Percentiles rank a stretch among this genome's conserved stretches.
Evolutionary conservation across 768 basidiomycete species (phyloP).

Genomic region (Lentinula guzmanii): DNA sequence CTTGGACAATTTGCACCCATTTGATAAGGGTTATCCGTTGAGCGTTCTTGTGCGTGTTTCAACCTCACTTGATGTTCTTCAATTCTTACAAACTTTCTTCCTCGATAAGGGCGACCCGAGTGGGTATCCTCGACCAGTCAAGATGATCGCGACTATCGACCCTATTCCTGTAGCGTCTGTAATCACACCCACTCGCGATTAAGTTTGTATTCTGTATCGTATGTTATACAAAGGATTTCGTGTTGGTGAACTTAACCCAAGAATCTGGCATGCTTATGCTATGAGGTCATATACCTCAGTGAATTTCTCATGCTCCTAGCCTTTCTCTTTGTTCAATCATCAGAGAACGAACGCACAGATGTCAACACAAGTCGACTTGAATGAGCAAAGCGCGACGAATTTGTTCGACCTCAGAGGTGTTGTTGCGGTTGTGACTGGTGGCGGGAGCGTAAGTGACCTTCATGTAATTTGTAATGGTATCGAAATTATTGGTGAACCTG

Average conservation of each 20-base stretch:
- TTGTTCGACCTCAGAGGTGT: conserved; percentile 39
- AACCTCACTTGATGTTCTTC: too few relatives aligned
- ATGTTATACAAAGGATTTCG: too few relatives aligned
- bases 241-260: not conserved
- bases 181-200: not conserved
- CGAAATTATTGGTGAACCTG: not conserved
- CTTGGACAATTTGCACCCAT: conserved; percentile 28
- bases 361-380: conserved; percentile 13
- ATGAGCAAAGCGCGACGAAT: conserved; percentile 26
- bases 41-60: not conserved
- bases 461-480: not conserved
- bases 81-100: not conserved
- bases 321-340: not conserved
- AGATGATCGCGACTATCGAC: not conserved
- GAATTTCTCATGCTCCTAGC: too few relatives aligned
- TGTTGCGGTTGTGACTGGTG: conserved; percentile 41
- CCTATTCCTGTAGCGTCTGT: not conserved
- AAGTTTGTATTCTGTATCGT: not conserved
- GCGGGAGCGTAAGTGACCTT: conserved; percentile 27
- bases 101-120: not conserved
- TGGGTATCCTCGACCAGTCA: conserved; percentile 3
- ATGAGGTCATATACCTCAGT: too few relatives aligned
- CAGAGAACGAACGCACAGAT: not conserved
- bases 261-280: too few relatives aligned
- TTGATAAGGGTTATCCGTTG: conserved; percentile 32